Evolutionary conservation across 352 stramenopile species (phyloP).

Genomic region (Phytophthora quininea): DNA sequence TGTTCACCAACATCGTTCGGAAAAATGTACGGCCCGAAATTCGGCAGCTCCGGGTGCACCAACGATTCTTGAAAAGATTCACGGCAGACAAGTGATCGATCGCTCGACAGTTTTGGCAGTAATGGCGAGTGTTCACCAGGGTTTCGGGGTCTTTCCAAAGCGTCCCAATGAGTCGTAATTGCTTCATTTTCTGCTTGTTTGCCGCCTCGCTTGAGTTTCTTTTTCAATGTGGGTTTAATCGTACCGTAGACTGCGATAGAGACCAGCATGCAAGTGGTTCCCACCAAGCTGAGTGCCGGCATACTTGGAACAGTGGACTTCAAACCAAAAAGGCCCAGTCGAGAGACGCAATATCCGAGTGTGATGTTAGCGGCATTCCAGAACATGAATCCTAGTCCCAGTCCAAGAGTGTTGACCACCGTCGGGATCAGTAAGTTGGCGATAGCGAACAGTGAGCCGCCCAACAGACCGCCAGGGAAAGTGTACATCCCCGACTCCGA

Average conservation of each 20-base stretch:
- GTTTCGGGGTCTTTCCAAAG: constrained; percentile 15
- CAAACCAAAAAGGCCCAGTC: constrained; percentile 76
- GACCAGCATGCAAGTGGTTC: constrained; percentile 79
- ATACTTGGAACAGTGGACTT: constrained; percentile 62
- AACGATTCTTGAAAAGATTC: constrained; percentile 65
- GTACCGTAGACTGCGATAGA: constrained; percentile 83
- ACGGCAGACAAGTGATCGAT: constrained; percentile 28
- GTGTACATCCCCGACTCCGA: constrained; percentile 78
- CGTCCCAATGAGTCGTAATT: constrained; percentile 3
- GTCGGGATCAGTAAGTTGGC: constrained; percentile 86
- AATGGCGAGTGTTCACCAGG: constrained; percentile 46
- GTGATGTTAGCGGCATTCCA: constrained; percentile 89
- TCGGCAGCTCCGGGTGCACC: constrained; percentile 77
- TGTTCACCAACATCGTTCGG: constrained; percentile 62
- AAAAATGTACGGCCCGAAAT: constrained; percentile 86
- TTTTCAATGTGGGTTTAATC: constrained; percentile 70
- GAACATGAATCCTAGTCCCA: constrained; percentile 86
- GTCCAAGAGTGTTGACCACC: constrained; percentile 81
- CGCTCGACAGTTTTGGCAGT: constrained; percentile 30
- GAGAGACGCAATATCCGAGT: constrained; percentile 79
- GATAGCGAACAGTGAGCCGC: constrained; percentile 76
- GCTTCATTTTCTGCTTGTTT: not conserved
- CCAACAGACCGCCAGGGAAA: constrained; percentile 80
- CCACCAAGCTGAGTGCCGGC: constrained; percentile 59
- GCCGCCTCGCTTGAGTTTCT: constrained; percentile 4